A percentile compares a stretch with the other conserved stretches of the same genome.
Evolutionary conservation across 148 eudicot genomes (phyloP).

Genomic region (Fagopyrum esculentum): DNA sequence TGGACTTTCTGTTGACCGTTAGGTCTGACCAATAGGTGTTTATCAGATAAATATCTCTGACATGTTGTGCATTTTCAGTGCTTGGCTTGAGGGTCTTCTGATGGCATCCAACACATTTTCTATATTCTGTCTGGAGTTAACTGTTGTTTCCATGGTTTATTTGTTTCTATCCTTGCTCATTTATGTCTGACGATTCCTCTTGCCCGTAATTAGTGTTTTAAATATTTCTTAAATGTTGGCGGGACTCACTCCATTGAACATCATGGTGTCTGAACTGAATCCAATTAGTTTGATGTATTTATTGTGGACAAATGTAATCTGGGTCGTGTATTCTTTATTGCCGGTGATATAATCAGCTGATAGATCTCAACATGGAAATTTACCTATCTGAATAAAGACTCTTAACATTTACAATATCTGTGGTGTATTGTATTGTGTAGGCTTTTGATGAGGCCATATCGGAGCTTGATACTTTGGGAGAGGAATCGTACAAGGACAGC

Average conservation of each 20-base stretch:
- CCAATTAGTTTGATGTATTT: background rate
- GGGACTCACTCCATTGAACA: no score
- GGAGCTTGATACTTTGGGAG: slow-evolving; percentile 17
- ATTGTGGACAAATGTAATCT: background rate
- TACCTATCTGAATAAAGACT: background rate
- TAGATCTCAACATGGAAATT: background rate
- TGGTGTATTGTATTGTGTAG: background rate
- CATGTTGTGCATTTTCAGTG: background rate
- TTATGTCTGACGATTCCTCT: no score
- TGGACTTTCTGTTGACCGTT: background rate
- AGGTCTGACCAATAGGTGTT: background rate
- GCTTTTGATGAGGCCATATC: slow-evolving; percentile 17
- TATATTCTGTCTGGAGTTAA: no score
- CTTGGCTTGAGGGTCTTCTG: background rate
- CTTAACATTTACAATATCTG: background rate
- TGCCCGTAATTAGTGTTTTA: no score
- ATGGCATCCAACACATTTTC: no score
- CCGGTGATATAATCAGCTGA: background rate
- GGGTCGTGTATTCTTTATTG: background rate
- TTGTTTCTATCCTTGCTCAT: no score
- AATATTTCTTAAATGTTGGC: no score
- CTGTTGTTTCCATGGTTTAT: no score
- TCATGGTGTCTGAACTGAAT: no score
- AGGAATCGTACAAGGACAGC: slow-evolving; percentile 19
- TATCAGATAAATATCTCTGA: background rate